phyloP scores from a whole-genome alignment of 257 asterid genomes.

The Gynochthodes officinalis region DNA sequence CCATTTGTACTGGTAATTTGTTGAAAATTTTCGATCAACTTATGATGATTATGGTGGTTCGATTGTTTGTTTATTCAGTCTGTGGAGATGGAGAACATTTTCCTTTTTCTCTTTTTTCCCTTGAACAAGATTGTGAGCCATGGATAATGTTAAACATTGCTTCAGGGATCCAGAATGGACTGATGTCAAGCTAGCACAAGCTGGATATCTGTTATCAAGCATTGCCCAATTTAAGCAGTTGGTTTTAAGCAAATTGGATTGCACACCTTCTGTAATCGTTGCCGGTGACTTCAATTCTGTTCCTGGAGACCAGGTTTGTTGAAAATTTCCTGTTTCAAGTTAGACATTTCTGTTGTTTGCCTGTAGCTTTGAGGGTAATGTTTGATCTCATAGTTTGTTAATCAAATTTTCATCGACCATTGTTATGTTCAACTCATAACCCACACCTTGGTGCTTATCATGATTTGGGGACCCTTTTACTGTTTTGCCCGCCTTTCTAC shows the following conservation, averaged over 20 bases:
- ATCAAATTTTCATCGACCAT: neutral
- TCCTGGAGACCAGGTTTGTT: conserved; percentile 75
- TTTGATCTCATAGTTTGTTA: neutral
- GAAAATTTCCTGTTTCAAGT: neutral
- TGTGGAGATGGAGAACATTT: neutral
- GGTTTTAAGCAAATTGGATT: conserved; percentile 53
- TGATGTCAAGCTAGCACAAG: conserved; percentile 89
- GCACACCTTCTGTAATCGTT: conserved; percentile 60
- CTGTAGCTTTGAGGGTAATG: neutral
- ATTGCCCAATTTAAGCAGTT: conserved; percentile 53
- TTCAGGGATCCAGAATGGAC: conserved; percentile 93
- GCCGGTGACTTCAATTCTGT: conserved; percentile 89
- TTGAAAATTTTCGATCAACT: conserved; percentile 3
- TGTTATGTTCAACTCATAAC: too few relatives aligned
- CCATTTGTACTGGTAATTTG: conserved; percentile 76
- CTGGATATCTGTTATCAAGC: conserved; percentile 71
- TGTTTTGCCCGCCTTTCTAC: neutral
- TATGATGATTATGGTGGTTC: neutral
- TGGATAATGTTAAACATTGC: conserved; percentile 1
- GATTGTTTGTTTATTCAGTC: neutral
- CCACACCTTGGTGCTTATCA: neutral
- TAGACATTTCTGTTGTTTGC: neutral
- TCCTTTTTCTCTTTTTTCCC: neutral
- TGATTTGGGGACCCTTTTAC: neutral
- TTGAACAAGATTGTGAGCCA: neutral